Percentiles rank a stretch among this genome's conserved stretches.
phyloP scores from a whole-genome alignment of 2,329 filamentous ascomycete species.

The Pseudogymnoascus verrucosus region DNA sequence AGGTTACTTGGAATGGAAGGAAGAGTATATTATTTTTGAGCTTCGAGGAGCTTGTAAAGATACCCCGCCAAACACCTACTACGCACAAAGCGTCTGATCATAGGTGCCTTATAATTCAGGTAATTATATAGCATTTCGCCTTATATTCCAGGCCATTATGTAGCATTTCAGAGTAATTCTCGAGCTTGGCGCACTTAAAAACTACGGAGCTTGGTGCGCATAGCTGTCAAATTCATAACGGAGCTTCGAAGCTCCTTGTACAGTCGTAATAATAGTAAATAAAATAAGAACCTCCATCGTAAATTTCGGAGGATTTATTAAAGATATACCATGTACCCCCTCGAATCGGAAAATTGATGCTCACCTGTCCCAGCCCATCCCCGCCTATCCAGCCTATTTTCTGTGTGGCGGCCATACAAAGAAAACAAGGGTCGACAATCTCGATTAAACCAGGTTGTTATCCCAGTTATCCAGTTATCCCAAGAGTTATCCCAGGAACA shows the following conservation, averaged over 20 bases:
- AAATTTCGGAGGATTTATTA: neutral
- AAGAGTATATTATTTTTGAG: neutral
- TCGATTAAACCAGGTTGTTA: conserved; percentile 4
- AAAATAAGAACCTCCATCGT: neutral
- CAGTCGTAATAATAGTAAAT: neutral
- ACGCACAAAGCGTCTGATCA: neutral
- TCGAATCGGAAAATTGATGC: neutral
- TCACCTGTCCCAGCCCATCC: neutral
- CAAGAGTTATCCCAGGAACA: neutral
- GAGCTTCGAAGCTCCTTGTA: neutral
- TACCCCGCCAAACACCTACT: neutral
- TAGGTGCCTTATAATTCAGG: neutral
- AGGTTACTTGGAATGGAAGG: neutral
- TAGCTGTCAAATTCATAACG: neutral
- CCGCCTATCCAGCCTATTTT: neutral
- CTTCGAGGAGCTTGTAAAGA: neutral
- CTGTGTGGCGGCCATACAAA: neutral
- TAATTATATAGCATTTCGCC: neutral
- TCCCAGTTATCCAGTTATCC: neutral
- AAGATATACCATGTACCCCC: neutral
- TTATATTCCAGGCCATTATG: neutral
- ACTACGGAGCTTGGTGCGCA: neutral
- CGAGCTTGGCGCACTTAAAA: neutral
- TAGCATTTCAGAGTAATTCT: neutral
- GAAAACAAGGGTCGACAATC: neutral